phyloP scores from a whole-genome alignment of 768 basidiomycete species.

The Termitomyces sp. region DNA sequence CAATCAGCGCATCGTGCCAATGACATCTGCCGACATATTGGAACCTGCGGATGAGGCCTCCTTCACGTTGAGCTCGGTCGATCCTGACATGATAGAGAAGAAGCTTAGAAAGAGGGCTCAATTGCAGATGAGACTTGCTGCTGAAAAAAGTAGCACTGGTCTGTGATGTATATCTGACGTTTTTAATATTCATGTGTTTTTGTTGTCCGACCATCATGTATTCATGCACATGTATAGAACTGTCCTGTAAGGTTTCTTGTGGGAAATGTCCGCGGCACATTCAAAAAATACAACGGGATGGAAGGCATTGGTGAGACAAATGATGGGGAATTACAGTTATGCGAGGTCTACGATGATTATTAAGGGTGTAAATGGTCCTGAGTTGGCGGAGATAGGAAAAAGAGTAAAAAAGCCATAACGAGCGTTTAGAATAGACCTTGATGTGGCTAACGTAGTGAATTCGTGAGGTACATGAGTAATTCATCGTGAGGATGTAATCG shows the following conservation, averaged over 20 bases:
- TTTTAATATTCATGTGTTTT: neutral
- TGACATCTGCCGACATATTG: neutral
- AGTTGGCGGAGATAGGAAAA: neutral
- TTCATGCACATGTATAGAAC: too few relatives aligned
- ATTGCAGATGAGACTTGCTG: conserved; percentile 44
- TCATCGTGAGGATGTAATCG: too few relatives aligned
- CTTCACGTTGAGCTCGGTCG: conserved; percentile 9
- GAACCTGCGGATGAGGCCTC: conserved; percentile 16
- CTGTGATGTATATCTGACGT: neutral
- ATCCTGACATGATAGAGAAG: conserved; percentile 34
- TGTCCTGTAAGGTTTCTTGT: too few relatives aligned
- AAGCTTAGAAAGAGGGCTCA: conserved; percentile 45
- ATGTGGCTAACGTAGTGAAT: conserved; percentile 9
- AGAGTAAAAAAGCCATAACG: conserved; percentile 6
- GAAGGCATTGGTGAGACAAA: neutral
- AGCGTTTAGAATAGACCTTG: conserved; percentile 7
- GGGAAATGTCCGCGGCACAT: neutral
- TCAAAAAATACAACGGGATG: conserved; percentile 3
- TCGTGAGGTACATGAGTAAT: conserved; percentile 16
- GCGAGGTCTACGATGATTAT: conserved; percentile 6
- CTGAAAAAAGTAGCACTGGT: conserved; percentile 30
- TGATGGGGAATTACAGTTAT: neutral
- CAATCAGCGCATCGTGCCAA: conserved; percentile 11
- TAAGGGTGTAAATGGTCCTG: neutral
- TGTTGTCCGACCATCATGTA: neutral